Conservation (phyloP, 2,329 filamentous ascomycete species). For the Monilinia fructicola region DNA sequence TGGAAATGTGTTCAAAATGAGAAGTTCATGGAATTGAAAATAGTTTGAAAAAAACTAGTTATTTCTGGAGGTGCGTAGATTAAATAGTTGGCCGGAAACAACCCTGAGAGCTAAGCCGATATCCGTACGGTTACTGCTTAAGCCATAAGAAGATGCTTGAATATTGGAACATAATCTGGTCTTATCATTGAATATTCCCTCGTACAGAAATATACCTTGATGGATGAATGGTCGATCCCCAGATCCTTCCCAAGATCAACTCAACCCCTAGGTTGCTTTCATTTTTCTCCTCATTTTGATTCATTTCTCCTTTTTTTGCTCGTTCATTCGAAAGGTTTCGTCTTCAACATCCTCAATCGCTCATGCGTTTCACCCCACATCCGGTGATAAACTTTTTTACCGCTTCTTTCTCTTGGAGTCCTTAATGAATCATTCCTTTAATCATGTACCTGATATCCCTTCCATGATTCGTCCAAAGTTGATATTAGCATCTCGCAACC, state of each 20-base stretch:
- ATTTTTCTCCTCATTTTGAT: background rate
- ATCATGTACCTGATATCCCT: background rate
- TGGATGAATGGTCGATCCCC: background rate
- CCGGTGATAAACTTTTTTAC: constrained; percentile 4
- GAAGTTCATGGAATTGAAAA: background rate
- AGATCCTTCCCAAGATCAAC: constrained; percentile 2
- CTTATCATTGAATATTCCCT: background rate
- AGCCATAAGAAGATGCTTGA: background rate
- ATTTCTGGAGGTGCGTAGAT: constrained; percentile 1
- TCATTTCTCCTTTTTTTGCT: background rate
- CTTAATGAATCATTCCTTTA: background rate
- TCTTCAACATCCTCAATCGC: constrained; percentile 10
- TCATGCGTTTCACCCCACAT: constrained; percentile 20
- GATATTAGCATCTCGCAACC: background rate
- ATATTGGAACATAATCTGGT: background rate
- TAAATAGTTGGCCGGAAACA: constrained; percentile 18
- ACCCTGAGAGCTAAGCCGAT: constrained; percentile 3
- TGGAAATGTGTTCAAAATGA: background rate
- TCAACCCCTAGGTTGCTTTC: background rate
- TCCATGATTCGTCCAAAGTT: background rate
- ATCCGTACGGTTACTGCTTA: constrained; percentile 4
- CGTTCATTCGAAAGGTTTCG: constrained; percentile 8
- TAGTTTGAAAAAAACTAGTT: background rate
- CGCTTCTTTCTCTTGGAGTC: constrained; percentile 1
- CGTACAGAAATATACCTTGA: background rate